These are phyloP conservation scores for Ambrosiella xylebori DNA, from an alignment of 2,329 filamentous ascomycete genomes.

Conservation along the genomic window DNA sequence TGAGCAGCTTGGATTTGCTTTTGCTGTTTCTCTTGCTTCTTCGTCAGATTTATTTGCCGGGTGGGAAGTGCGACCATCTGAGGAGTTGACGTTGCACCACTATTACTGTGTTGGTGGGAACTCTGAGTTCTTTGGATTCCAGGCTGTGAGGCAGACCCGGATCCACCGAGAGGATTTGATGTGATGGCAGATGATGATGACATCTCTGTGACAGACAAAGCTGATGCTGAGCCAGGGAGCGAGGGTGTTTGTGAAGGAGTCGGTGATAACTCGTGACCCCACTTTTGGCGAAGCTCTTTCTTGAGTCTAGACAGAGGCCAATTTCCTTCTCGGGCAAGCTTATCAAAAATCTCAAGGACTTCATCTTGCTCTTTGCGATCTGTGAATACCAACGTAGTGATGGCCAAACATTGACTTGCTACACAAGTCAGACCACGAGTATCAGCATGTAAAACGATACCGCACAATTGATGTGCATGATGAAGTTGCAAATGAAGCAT, in stretches of 20 bases:
- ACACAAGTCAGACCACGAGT: constrained; percentile 65
- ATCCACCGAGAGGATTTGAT: not conserved
- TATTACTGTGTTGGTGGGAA: constrained; percentile 1
- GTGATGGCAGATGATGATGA: not conserved
- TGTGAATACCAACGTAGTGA: constrained; percentile 57
- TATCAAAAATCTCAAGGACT: constrained; percentile 57
- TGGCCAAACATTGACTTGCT: constrained; percentile 60
- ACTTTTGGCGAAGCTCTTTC: constrained; percentile 53
- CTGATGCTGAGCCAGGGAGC: not conserved
- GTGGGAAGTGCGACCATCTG: constrained; percentile 4
- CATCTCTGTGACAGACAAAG: not conserved
- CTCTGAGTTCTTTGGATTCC: constrained; percentile 1
- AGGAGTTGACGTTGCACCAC: not conserved
- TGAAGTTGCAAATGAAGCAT: constrained; percentile 53
- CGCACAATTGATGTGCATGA: constrained; percentile 74
- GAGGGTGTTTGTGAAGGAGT: not conserved
- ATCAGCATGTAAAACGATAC: constrained; percentile 71
- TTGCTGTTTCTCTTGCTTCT: constrained; percentile 13
- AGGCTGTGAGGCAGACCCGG: not conserved
- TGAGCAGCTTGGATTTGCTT: constrained; percentile 11
- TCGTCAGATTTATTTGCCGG: constrained; percentile 7
- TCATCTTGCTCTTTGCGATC: constrained; percentile 61
- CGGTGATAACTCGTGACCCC: constrained; percentile 45
- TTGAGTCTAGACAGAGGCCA: constrained; percentile 62
- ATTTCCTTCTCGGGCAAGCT: constrained; percentile 58